Evolutionary conservation across 2,329 filamentous ascomycete genomes (phyloP).

Genomic region (Ophiocordyceps camponoti-rufipedis): DNA sequence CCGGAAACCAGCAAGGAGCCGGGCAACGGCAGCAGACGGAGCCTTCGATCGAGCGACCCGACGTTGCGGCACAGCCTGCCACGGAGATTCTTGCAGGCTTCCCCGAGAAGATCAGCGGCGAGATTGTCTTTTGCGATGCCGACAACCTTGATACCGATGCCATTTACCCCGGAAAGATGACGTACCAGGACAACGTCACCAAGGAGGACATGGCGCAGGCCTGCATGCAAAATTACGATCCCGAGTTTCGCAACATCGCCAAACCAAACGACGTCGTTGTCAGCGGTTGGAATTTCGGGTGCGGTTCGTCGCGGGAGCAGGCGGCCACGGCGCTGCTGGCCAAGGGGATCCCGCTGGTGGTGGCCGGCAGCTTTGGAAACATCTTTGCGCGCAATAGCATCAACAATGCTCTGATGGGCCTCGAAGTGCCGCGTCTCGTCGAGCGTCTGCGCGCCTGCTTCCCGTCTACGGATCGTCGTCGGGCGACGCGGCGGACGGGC

Average conservation of each 20-base stretch:
- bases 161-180: constrained; percentile 85
- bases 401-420: constrained; percentile 58
- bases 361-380: constrained; percentile 66
- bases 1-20: constrained; percentile 38
- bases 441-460: constrained; percentile 47
- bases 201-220: constrained; percentile 69
- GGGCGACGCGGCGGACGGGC: constrained; percentile 54
- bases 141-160: constrained; percentile 78
- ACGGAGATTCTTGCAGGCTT: constrained; percentile 36
- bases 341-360: constrained; percentile 61
- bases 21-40: constrained; percentile 44
- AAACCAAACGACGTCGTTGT: constrained; percentile 65
- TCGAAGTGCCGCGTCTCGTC: constrained; percentile 52
- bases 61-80: not conserved
- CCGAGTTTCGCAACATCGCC: constrained; percentile 44
- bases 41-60: not conserved
- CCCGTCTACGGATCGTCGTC: constrained; percentile 31
- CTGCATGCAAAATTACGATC: constrained; percentile 90
- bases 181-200: constrained; percentile 73
- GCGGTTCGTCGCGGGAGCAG: constrained; percentile 61
- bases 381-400: constrained; percentile 67
- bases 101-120: constrained; percentile 62
- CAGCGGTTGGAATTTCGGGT: constrained; percentile 76
- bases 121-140: constrained; percentile 74
- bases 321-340: constrained; percentile 76